Percentiles rank a stretch among this genome's conserved stretches.
phyloP scores from a whole-genome alignment of 208 protist species.

The Leishmania lainsoni region DNA sequence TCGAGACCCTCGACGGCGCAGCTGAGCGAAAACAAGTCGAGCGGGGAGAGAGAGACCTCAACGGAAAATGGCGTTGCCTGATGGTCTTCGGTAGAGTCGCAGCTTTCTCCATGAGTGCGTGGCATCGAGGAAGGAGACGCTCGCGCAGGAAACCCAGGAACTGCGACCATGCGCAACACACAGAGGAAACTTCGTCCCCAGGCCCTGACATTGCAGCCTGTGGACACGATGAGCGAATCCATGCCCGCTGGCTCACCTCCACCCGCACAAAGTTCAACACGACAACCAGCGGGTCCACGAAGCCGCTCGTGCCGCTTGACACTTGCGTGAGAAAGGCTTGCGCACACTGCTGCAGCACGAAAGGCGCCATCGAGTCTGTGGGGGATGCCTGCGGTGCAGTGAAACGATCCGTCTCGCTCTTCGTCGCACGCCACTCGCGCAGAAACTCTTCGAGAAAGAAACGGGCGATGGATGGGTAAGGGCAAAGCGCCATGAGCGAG shows the following conservation, averaged over 20 bases:
- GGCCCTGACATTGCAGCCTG: neutral
- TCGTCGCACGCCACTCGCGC: constrained; percentile 43
- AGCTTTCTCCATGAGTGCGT: neutral
- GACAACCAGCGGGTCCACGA: constrained; percentile 77
- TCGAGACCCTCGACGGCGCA: constrained; percentile 17
- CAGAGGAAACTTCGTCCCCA: neutral
- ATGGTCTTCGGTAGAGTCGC: neutral
- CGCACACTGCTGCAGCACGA: constrained; percentile 35
- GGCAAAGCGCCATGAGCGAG: constrained; percentile 64
- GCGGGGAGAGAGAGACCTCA: constrained; percentile 10
- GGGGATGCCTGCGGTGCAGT: neutral
- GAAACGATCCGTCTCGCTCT: neutral
- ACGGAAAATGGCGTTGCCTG: neutral
- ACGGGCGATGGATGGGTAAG: constrained; percentile 69
- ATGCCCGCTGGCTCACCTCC: constrained; percentile 15
- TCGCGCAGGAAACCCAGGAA: constrained; percentile 5
- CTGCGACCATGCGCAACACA: neutral
- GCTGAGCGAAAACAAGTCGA: constrained; percentile 27
- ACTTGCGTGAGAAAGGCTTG: constrained; percentile 45
- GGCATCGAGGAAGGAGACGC: constrained; percentile 20
- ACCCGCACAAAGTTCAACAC: constrained; percentile 67
- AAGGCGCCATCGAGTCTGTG: constrained; percentile 31
- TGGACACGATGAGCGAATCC: neutral
- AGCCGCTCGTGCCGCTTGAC: constrained; percentile 37
- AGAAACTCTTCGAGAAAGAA: constrained; percentile 54